Evolutionary conservation across 2,329 filamentous ascomycete genomes (phyloP).

Genomic region (Trichoderma sp.): DNA sequence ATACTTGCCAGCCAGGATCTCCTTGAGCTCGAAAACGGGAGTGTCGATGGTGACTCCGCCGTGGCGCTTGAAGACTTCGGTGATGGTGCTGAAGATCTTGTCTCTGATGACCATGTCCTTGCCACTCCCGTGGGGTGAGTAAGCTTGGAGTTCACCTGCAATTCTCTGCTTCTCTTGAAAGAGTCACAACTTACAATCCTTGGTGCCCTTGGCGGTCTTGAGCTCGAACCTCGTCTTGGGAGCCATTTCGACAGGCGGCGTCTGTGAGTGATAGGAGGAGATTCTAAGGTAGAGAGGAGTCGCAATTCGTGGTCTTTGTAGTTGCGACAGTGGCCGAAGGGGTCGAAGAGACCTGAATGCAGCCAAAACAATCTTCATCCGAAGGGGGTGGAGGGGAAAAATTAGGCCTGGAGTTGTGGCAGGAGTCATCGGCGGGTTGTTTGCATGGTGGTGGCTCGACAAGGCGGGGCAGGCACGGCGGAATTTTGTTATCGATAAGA

Average conservation of each 20-base stretch:
- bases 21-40: constrained; percentile 81
- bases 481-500: constrained; percentile 27
- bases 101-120: constrained; percentile 79
- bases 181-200: constrained; percentile 63
- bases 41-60: constrained; percentile 80
- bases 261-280: constrained; percentile 34
- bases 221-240: constrained; percentile 37
- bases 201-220: constrained; percentile 89
- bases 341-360: constrained; percentile 31
- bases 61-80: constrained; percentile 79
- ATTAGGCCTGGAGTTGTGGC: constrained; percentile 28
- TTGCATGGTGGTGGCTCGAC: constrained; percentile 22
- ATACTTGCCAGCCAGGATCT: constrained; percentile 87
- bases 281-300: constrained; percentile 31
- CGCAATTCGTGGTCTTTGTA: constrained; percentile 6
- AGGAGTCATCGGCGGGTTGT: constrained; percentile 27
- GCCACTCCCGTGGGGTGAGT: constrained; percentile 59
- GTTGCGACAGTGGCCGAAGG: constrained; percentile 27
- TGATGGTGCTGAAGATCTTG: constrained; percentile 76
- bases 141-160: constrained; percentile 21
- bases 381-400: constrained; percentile 30
- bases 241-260: constrained; percentile 35
- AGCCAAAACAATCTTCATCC: constrained; percentile 32
- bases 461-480: constrained; percentile 18
- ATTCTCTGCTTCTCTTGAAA: not conserved